Base-by-base conservation (phyloP, 805 yeast genomes). In the Jamesozyma piceae region DNA sequence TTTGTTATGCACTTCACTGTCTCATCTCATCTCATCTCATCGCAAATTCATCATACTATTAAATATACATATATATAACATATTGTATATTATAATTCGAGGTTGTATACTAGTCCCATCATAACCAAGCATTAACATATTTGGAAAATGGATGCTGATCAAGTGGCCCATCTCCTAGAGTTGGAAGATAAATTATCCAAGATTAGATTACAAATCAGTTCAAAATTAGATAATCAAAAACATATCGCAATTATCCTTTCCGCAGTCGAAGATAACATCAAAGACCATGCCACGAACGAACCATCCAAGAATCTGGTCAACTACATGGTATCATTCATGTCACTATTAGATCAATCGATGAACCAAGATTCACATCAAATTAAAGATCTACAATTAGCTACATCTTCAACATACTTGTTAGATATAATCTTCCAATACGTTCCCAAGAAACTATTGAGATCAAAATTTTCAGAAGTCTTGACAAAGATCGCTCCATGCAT, bases 201-300 rank as follows among this genome's bases (percentile, higher is more conserved):
- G 57, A 78, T 89, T 50, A 75, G 95, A 60, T 52, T 68, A 4
- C 96, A 88, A 55, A 65, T 74, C 53, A 72, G 65, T 48, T 86
- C 95, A n/a, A 87, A 86, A 59, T 67, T 89, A 39, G 87, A 82
- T 20, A 85, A 88, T 62, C 97, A 88, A 65, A 83, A 82, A 56
- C 87, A 82, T 57, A 69, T 85, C 49, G 95, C 96, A 8, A 65
- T 86, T 22, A 80, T 90, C 43, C 71, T 92, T 38, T 74, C 82
- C 19, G 95, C 97, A 3, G 89, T 92, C 38, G 99, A 92, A 60
- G 95, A 86, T 52, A 85, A 85, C 52, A 73, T 92, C 35, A 70
- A 73, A 35, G 87, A 79, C 49, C 84, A 81, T 51, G 57, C 56
- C 10, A 44, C 46, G 2, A 62, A 63, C 46, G 55, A 58, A 31